These are phyloP conservation scores for Trypanosoma scelopori DNA, from an alignment of 208 protist genomes.

Conservation along the genomic window DNA sequence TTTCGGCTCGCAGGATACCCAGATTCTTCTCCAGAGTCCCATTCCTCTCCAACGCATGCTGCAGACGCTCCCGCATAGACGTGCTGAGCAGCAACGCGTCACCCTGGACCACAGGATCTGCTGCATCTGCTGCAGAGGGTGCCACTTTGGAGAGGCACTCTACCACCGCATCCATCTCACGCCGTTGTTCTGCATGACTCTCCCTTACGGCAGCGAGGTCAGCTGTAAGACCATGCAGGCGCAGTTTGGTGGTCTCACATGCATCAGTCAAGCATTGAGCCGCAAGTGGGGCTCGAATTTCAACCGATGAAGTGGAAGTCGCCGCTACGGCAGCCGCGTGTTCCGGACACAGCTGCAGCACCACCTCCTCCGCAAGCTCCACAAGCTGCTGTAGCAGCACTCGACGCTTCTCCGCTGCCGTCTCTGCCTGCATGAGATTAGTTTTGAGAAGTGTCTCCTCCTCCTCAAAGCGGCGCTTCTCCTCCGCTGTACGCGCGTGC, in stretches of 20 bases:
- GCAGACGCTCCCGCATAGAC: not conserved
- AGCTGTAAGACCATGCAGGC: not conserved
- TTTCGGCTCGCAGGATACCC: conserved; percentile 4
- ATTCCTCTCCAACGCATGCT: not conserved
- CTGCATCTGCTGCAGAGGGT: not conserved
- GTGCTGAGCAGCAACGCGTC: not conserved
- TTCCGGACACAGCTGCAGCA: not conserved
- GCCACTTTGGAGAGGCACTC: not conserved
- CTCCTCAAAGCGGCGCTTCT: conserved; percentile 1
- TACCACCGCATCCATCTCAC: conserved; percentile 4
- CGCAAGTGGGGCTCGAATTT: not conserved
- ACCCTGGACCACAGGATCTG: not conserved
- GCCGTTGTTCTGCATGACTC: not conserved
- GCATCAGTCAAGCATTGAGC: not conserved
- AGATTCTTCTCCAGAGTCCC: not conserved
- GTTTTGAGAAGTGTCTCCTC: not conserved
- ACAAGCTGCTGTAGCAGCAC: conserved; percentile 1
- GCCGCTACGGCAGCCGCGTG: not conserved
- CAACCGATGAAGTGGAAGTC: conserved; percentile 1
- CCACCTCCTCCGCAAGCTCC: not conserved
- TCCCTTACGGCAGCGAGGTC: conserved; percentile 9
- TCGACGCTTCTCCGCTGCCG: not conserved
- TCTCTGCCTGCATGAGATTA: not conserved
- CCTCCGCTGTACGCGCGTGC: not conserved
- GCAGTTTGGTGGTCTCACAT: not conserved